Evolutionary conservation across 164 flowering plant species (phyloP).

Genomic region (Houttuynia cordata): DNA sequence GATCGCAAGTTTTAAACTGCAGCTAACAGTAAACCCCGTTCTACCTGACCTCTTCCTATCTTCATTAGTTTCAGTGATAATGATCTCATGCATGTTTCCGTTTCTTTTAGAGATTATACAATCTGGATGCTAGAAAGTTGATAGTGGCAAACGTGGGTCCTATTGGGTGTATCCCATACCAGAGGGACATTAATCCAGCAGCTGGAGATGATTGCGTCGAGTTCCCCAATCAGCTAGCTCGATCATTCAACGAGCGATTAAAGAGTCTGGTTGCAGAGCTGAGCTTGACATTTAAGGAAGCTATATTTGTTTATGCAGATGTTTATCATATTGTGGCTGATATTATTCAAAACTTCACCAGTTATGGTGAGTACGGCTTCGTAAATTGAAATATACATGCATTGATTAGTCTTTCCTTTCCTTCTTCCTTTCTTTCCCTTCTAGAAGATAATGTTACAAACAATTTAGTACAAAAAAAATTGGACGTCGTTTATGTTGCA

Average conservation of each 20-base stretch:
- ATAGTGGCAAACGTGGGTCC: slow-evolving; percentile 57
- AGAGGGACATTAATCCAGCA: slow-evolving; percentile 37
- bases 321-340: slow-evolving; percentile 37
- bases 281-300: slow-evolving; percentile 19
- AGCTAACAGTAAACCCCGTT: slow-evolving; percentile 36
- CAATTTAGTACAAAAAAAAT: too few species aligned
- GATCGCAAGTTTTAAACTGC: slow-evolving; percentile 44
- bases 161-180: slow-evolving; percentile 68
- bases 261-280: slow-evolving; percentile 34
- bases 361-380: slow-evolving; percentile 31
- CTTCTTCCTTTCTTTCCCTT: too few species aligned
- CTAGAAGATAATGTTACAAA: too few species aligned
- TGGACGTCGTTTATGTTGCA: slow-evolving; percentile 4
- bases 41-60: not conserved
- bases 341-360: slow-evolving; percentile 27
- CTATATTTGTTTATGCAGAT: slow-evolving; percentile 46
- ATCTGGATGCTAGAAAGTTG: slow-evolving; percentile 54
- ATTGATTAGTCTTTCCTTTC: not conserved
- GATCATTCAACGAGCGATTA: slow-evolving; percentile 31
- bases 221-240: slow-evolving; percentile 41
- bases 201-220: slow-evolving; percentile 35
- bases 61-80: not conserved
- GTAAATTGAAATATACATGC: not conserved
- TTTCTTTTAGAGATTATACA: slow-evolving; percentile 41
- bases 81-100: not conserved